phyloP scores from a whole-genome alignment of 177 flowering plant genomes.

The Vitis hybrid region DNA sequence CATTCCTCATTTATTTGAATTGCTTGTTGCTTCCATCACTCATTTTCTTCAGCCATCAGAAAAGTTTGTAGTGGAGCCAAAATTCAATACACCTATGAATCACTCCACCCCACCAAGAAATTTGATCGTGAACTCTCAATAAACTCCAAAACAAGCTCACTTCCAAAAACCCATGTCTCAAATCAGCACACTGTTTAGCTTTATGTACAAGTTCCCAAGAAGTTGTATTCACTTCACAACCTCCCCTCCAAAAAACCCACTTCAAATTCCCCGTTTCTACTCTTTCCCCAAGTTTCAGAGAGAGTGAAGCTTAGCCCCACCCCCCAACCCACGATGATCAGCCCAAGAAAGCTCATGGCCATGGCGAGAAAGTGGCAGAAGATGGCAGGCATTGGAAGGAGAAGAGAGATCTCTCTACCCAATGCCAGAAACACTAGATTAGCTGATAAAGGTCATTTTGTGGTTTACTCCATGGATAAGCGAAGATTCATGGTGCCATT shows the following conservation, averaged over 20 bases:
- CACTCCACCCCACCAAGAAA: neutral
- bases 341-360: slow-evolving; percentile 14
- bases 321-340: slow-evolving; percentile 13
- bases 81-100: neutral
- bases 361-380: slow-evolving; percentile 21
- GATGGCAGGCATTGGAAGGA: slow-evolving; percentile 10
- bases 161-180: no score
- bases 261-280: no score
- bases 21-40: neutral
- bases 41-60: neutral
- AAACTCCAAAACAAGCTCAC: neutral
- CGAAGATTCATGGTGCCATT: slow-evolving; percentile 22
- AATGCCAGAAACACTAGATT: neutral
- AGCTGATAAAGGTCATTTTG: slow-evolving; percentile 26
- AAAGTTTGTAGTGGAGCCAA: neutral
- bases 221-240: no score
- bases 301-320: neutral
- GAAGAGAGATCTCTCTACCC: neutral
- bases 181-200: no score
- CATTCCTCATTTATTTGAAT: no score
- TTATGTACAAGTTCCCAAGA: neutral
- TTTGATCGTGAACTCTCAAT: neutral
- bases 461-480: slow-evolving; percentile 18
- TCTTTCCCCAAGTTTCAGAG: no score
- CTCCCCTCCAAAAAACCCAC: no score